A percentile compares a stretch with the other conserved stretches of the same genome.
phyloP scores from a whole-genome alignment of 192 early-diverging fungal species.

The Coemansia umbellata region DNA sequence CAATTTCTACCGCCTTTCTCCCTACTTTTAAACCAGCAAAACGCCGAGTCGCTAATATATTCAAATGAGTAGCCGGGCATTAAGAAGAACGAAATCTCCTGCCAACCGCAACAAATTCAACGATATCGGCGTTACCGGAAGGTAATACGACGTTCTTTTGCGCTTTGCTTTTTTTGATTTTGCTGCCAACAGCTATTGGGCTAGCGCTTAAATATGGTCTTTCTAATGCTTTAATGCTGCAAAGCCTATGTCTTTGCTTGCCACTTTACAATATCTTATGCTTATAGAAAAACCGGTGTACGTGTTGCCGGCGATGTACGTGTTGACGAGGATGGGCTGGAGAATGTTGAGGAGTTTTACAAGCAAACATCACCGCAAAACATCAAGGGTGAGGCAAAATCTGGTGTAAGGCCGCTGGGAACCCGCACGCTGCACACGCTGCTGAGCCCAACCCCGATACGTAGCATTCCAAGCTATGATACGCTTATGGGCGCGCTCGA shows the following conservation, averaged over 20 bases:
- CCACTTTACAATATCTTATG: too few relatives aligned
- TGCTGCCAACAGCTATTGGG: too few relatives aligned
- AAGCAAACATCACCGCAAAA: constrained; percentile 28
- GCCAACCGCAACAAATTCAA: constrained; percentile 32
- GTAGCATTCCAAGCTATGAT: constrained; percentile 19
- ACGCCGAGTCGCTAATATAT: background rate
- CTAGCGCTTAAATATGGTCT: too few relatives aligned
- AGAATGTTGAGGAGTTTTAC: constrained; percentile 48
- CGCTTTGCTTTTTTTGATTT: too few relatives aligned
- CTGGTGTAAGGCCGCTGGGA: background rate
- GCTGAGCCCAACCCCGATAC: constrained; percentile 36
- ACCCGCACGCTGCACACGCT: constrained; percentile 30
- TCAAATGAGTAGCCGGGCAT: constrained; percentile 26
- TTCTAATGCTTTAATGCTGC: too few relatives aligned
- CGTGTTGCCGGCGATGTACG: constrained; percentile 30
- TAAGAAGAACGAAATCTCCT: constrained; percentile 31
- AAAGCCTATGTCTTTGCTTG: too few relatives aligned
- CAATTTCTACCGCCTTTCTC: background rate
- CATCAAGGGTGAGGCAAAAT: background rate
- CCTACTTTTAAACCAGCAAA: background rate
- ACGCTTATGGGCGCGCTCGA: constrained; percentile 34
- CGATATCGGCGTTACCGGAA: constrained; percentile 31
- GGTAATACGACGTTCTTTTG: too few relatives aligned
- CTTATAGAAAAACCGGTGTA: constrained; percentile 46
- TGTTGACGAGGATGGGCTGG: constrained; percentile 39